A percentile compares a stretch with the other conserved stretches of the same genome.
Evolutionary conservation across 805 yeast species (phyloP).

Genomic region (Lipomyces japonicus): DNA sequence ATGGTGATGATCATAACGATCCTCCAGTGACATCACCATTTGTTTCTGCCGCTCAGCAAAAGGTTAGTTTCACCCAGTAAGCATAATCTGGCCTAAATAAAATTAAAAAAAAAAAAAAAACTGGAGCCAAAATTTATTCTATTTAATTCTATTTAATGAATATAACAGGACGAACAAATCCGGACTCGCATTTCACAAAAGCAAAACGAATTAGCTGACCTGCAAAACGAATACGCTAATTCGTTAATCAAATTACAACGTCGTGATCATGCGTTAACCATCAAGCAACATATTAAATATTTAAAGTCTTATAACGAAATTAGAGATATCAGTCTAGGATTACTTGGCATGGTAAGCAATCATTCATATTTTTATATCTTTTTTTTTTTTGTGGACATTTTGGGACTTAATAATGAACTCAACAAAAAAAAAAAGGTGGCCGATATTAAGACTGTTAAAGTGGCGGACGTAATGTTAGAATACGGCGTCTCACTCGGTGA

Average conservation of each 20-base stretch:
- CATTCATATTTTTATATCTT: no score
- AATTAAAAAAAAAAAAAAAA: no score
- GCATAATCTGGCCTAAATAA: no score
- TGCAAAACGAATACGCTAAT: constrained; percentile 20
- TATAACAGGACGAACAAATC: constrained; percentile 13
- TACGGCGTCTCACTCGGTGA: constrained; percentile 19
- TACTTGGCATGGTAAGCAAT: constrained; percentile 49
- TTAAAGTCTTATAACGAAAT: constrained; percentile 60
- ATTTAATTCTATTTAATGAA: not conserved
- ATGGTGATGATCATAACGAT: no score
- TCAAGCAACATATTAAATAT: constrained; percentile 50
- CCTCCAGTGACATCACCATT: no score
- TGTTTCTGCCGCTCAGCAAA: no score
- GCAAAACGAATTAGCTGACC: constrained; percentile 7
- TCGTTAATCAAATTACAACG: constrained; percentile 9
- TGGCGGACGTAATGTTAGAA: constrained; percentile 20
- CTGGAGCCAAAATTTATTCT: not conserved
- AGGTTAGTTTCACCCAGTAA: no score
- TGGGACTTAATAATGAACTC: no score
- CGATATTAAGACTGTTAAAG: constrained; percentile 16
- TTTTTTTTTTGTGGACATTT: not conserved
- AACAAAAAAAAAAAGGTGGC: constrained; percentile 14
- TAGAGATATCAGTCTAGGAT: constrained; percentile 55
- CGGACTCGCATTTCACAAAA: constrained; percentile 20
- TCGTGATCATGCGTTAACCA: constrained; percentile 45